Conservation (phyloP, 108 stramenopile species). For the Cylindrotheca fusiformis region DNA sequence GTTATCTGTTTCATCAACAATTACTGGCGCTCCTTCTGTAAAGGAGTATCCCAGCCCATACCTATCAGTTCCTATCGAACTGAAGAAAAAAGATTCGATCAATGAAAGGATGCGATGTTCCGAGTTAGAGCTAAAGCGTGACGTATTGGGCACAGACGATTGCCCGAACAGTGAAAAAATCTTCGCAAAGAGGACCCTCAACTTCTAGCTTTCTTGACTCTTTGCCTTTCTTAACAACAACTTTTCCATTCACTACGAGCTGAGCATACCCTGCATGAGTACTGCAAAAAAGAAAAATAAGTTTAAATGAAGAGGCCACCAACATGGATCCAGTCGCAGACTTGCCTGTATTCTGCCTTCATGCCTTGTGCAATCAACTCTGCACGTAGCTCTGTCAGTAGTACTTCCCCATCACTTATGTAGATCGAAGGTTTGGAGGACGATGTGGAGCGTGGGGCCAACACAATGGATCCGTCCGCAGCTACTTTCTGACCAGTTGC, state of each 20-base stretch:
- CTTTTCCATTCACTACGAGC: constrained; percentile 74
- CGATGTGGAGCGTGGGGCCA: constrained; percentile 55
- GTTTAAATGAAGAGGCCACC: no score
- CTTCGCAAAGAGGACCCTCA: constrained; percentile 87
- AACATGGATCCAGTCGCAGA: no score
- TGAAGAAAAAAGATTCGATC: no score
- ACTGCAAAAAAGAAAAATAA: no score
- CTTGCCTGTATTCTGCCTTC: constrained; percentile 91
- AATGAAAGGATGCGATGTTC: no score
- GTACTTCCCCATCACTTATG: constrained; percentile 81
- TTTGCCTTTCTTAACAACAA: constrained; percentile 68
- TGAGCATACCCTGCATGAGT: constrained; percentile 71
- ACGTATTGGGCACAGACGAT: constrained; percentile 78
- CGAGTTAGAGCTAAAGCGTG: no score
- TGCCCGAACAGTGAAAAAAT: constrained; percentile 74
- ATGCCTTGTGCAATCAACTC: constrained; percentile 82
- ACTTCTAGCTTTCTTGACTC: constrained; percentile 69
- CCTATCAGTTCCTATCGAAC: no score
- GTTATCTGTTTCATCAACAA: no score
- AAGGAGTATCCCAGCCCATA: no score
- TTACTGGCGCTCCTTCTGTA: no score
- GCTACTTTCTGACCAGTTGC: constrained; percentile 86
- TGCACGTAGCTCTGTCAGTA: constrained; percentile 84
- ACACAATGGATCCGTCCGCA: constrained; percentile 81
- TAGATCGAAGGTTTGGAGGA: constrained; percentile 39